Conservation (phyloP, 495 filamentous ascomycete species). For the Xylaria palmicola region DNA sequence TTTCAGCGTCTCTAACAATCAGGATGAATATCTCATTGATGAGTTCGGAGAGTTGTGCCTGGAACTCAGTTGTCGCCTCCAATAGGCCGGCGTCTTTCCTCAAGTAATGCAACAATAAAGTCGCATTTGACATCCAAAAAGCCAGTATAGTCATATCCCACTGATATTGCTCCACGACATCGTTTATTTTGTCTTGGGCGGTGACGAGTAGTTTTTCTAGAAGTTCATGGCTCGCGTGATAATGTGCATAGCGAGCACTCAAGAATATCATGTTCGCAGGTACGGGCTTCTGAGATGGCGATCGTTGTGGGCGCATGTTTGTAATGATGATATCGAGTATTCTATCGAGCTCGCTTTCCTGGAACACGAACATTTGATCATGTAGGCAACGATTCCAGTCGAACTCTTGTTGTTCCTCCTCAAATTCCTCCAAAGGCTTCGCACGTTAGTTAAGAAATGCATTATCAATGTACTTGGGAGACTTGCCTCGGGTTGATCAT, state of each 20-base stretch:
- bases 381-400: constrained; percentile 95
- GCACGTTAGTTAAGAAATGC: constrained; percentile 10
- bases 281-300: constrained; percentile 93
- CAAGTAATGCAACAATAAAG: constrained; percentile 89
- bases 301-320: constrained; percentile 95
- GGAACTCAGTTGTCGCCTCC: constrained; percentile 82
- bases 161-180: constrained; percentile 88
- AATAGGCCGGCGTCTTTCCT: constrained; percentile 88
- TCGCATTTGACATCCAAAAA: constrained; percentile 99
- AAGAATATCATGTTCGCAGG: constrained; percentile 97
- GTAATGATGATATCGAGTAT: constrained; percentile 96
- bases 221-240: constrained; percentile 86
- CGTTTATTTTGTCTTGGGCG: constrained; percentile 95
- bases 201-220: constrained; percentile 75
- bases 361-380: constrained; percentile 99
- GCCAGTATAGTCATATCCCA: constrained; percentile 99
- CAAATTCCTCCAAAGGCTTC: constrained; percentile 77
- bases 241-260: constrained; percentile 92
- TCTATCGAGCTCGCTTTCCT: constrained; percentile 83
- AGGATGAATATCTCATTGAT: constrained; percentile 99
- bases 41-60: constrained; percentile 88
- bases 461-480: neutral
- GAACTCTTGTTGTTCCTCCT: constrained; percentile 90
- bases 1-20: constrained; percentile 97
- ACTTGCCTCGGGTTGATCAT: constrained; percentile 89